A percentile compares a stretch with the other conserved stretches of the same genome.
phyloP scores from a whole-genome alignment of 768 basidiomycete species.

The Suillus variegatus region DNA sequence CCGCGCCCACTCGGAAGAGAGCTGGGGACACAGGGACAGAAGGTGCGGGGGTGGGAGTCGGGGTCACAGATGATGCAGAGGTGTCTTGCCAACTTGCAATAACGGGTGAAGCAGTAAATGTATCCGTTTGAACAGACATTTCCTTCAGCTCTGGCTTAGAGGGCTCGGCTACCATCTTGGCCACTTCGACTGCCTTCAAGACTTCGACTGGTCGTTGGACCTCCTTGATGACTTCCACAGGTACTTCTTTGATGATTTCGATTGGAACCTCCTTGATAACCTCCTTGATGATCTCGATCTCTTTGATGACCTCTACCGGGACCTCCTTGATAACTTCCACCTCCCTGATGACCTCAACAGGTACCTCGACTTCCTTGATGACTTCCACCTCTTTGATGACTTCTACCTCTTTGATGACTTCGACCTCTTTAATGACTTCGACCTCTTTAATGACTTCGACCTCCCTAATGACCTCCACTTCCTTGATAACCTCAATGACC shows the following conservation, averaged over 20 bases:
- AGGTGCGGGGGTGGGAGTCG: slow-evolving; percentile 36
- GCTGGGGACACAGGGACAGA: slow-evolving; percentile 34
- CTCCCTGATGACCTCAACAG: slow-evolving; percentile 32
- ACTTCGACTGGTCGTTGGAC: slow-evolving; percentile 37
- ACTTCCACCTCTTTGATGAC: slow-evolving; percentile 19
- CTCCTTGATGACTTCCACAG: slow-evolving; percentile 24
- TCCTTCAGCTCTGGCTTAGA: slow-evolving; percentile 72
- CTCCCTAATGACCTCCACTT: slow-evolving; percentile 29
- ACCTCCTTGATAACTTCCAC: slow-evolving; percentile 24
- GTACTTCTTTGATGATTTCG: slow-evolving; percentile 14
- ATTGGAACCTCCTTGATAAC: slow-evolving; percentile 30
- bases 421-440: slow-evolving; percentile 26
- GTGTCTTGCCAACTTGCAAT: slow-evolving; percentile 30
- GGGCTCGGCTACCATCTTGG: slow-evolving; percentile 26
- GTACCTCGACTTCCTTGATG: slow-evolving; percentile 17
- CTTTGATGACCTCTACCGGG: slow-evolving; percentile 20
- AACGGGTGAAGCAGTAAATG: slow-evolving; percentile 29
- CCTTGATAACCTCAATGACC: slow-evolving; percentile 32
- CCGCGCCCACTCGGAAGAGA: slow-evolving; percentile 58
- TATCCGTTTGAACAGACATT: slow-evolving; percentile 80
- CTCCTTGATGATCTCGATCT: slow-evolving; percentile 24
- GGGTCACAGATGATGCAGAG: slow-evolving; percentile 33
- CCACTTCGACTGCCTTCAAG: slow-evolving; percentile 31
- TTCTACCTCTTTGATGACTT: slow-evolving; percentile 33
- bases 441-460: slow-evolving; percentile 29